phyloP scores from a whole-genome alignment of 2,329 filamentous ascomycete genomes.

The Fonsecaea multimorphosa region DNA sequence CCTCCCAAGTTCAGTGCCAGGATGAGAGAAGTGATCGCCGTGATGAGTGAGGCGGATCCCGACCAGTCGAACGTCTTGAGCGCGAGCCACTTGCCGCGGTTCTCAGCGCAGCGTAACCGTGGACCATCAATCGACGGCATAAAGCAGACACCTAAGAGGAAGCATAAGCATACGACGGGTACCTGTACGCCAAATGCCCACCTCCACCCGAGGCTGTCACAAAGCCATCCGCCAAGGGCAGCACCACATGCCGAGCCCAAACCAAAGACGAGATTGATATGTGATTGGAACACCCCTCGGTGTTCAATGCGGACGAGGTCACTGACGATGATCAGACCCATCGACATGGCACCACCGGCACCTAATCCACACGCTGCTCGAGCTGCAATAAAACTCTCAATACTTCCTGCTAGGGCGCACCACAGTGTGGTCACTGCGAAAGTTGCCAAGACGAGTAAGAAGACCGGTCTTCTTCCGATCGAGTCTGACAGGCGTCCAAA shows the following conservation, averaged over 20 bases:
- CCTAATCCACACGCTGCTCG: slow-evolving; percentile 68
- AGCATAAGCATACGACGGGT: slow-evolving; percentile 67
- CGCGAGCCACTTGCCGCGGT: slow-evolving; percentile 69
- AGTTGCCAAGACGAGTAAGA: slow-evolving; percentile 68
- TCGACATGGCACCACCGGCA: slow-evolving; percentile 71
- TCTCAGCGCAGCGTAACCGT: slow-evolving; percentile 48
- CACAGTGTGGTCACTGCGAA: slow-evolving; percentile 69
- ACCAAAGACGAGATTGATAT: slow-evolving; percentile 74
- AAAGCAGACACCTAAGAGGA: slow-evolving; percentile 68
- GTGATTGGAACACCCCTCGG: slow-evolving; percentile 75
- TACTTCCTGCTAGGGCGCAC: slow-evolving; percentile 68
- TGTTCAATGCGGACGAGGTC: slow-evolving; percentile 69
- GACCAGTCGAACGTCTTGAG: slow-evolving; percentile 74
- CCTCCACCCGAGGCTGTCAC: slow-evolving; percentile 75
- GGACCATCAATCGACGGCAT: slow-evolving; percentile 66
- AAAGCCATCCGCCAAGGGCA: slow-evolving; percentile 71
- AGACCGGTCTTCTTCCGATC: slow-evolving; percentile 62
- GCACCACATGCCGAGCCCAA: slow-evolving; percentile 71
- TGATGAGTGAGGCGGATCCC: slow-evolving; percentile 69
- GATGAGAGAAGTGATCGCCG: slow-evolving; percentile 69
- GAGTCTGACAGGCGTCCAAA: slow-evolving; percentile 75
- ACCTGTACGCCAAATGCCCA: slow-evolving; percentile 76
- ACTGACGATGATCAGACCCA: slow-evolving; percentile 67
- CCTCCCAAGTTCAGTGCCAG: slow-evolving; percentile 75
- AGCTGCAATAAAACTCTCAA: slow-evolving; percentile 69